Base-by-base conservation (phyloP, 1,284 basidiomycete species). In the Puccinia horiana region DNA sequence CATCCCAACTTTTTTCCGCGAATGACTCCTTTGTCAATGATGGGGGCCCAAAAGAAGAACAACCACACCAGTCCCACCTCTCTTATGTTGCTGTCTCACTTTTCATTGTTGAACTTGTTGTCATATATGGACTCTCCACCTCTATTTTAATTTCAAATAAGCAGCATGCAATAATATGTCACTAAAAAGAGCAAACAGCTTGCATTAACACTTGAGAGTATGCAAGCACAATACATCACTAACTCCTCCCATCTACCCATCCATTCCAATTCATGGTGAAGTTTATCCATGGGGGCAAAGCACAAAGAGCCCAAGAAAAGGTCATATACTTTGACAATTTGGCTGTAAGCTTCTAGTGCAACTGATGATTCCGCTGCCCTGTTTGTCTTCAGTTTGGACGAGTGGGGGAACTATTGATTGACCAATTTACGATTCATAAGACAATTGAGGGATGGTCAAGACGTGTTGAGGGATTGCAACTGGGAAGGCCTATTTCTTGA, bases 161-260 rank as follows among this genome's bases (percentile, higher is more conserved):
- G 61, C 16, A n/a, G 11, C 8, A 9, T 42, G 26, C 23, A 40
- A n/a, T 20, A 49, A 70, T 11, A 37, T 18, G n/a, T 12, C 47
- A 12, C 9, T 47, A 49, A 56, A 49, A 72, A 49, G 26, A 44
- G 4, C 35, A 47, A 35, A 67, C 11, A 18, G 11, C 56, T 65
- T 14, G 75, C 56, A 29, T 49, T 44, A 29, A 44, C 35, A 65
- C 32, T 75, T n/a, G 37, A 18, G 44, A 81, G 56, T 32, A 75
- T 18, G n/a, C 67, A 70, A 44, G 42, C 54, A 44, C 79, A 42
- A 56, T 75, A 81, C 42, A 81, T 44, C 3, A 58, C 72, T 49
- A 81, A 52, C 52, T 81, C 79, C 35, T 44, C 79, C 79, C 79
- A 81, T 32, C 42, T 29, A 75, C 75, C n/a, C n/a, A n/a, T n/a